Percentiles rank a stretch among this genome's conserved stretches.
These are phyloP conservation scores for Yarrowia divulgata DNA, from an alignment of 805 yeast species.

Conservation along the genomic window DNA sequence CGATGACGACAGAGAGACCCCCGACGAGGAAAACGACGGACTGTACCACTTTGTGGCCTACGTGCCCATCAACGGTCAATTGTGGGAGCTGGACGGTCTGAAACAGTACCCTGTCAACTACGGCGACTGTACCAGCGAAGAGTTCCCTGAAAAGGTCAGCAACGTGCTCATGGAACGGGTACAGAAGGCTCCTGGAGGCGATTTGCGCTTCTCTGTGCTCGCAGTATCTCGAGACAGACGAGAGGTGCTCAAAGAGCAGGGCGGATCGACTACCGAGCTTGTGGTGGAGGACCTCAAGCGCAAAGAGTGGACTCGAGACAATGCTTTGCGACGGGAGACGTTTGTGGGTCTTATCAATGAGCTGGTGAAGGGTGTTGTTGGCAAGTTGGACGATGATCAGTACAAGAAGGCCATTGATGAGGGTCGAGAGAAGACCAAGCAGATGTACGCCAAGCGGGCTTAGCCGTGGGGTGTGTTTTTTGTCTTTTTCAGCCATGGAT, in stretches of 20 bases:
- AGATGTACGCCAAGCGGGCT: constrained; percentile 28
- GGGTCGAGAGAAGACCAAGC: constrained; percentile 37
- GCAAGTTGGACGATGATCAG: constrained; percentile 42
- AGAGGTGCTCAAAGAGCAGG: constrained; percentile 50
- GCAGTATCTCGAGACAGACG: constrained; percentile 63
- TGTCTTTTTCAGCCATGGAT: no score
- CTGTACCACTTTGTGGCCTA: constrained; percentile 69
- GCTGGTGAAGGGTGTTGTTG: constrained; percentile 55
- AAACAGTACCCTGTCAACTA: constrained; percentile 63
- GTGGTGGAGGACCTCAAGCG: constrained; percentile 58
- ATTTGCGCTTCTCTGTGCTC: constrained; percentile 63
- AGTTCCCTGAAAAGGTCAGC: constrained; percentile 56
- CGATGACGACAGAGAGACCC: constrained; percentile 42
- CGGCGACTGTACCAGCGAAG: constrained; percentile 53
- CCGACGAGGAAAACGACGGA: constrained; percentile 56
- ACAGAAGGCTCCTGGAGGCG: constrained; percentile 55
- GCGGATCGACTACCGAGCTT: constrained; percentile 51
- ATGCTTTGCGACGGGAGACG: constrained; percentile 61
- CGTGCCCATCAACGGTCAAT: constrained; percentile 54
- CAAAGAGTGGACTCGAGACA: constrained; percentile 61
- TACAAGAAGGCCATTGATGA: constrained; percentile 41
- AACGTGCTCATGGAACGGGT: constrained; percentile 58
- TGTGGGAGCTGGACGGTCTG: constrained; percentile 71
- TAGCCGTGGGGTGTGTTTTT: constrained; percentile 7
- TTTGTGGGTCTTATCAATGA: constrained; percentile 60